Evolutionary conservation across 2,329 filamentous ascomycete genomes (phyloP), one percentile per base, ranked within the genome.

Genomic region (Ophiocordyceps camponoti-leonardi): DNA sequence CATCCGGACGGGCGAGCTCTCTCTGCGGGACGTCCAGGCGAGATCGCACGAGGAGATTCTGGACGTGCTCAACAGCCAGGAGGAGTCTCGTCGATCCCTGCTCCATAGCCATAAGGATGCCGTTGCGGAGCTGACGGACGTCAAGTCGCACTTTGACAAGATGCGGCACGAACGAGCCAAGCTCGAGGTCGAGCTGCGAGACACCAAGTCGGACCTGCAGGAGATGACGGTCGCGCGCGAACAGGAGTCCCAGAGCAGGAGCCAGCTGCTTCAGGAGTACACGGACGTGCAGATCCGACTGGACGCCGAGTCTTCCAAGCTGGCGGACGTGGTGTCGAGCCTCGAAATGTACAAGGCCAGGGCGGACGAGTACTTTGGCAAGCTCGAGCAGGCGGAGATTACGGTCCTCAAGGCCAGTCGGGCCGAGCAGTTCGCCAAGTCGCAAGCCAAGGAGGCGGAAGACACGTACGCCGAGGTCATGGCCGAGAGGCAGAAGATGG

Each of bases 351-450:
- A 96, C 71, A 95, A 94, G 72, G 79, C 77, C 50, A 80, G 90
- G 41, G 84, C 90, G 4, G 87, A 96, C 57, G 90, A 96, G 59
- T 96, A 98, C 63, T 98, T 95, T 65, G 84, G 79, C 68, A 95
- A 94, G 64, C 77, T 98, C 19, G 90, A 98, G 62, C 90, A 96
- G 59, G 92, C 92, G 16, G 90, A 98, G 61, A 93, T 96, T 52
- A 81, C 88, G 0, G 88, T 96, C 18, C 75, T 98, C 51, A 95
- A 95, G 61, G 90, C 90, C 16, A 82, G 76, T 49, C 78, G 90
- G 22, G 90, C 92, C 0, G 90, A 96, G 63, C 86, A 94, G 54
- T 95, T 96, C 60, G 90, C 90, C 47, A 93, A 86, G 62, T 73
- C 83, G 1, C 90, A 95, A 59, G 84, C 86, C 11, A 81, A 79